Evolutionary conservation across 495 filamentous ascomycete genomes (phyloP).

Genomic region (Trichodelitschia bisporula): DNA sequence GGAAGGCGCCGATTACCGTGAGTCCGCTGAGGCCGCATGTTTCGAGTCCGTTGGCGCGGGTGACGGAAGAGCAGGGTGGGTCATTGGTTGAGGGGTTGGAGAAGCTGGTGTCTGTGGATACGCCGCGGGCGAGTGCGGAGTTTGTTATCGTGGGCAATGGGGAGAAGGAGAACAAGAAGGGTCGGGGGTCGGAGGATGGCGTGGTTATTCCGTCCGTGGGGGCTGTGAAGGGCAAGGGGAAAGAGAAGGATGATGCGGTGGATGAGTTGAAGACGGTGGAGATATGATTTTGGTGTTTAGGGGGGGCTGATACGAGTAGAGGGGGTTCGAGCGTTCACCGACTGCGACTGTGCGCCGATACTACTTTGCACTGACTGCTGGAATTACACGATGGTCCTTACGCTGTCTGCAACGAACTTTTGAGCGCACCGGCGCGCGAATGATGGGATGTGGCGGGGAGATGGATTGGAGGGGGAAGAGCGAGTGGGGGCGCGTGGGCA

Average conservation of each 20-base stretch:
- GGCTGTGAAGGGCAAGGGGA: neutral
- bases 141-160: conserved; percentile 3
- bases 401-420: no score
- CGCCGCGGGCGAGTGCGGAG: conserved; percentile 13
- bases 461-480: no score
- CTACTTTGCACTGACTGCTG: no score
- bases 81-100: conserved; percentile 6
- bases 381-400: no score
- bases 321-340: no score
- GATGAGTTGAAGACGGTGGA: conserved; percentile 12
- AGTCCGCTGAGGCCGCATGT: conserved; percentile 13
- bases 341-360: no score
- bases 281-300: no score
- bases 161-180: conserved; percentile 8
- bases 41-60: conserved; percentile 17
- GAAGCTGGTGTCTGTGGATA: conserved; percentile 15
- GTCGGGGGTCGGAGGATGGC: conserved; percentile 3
- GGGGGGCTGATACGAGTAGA: no score
- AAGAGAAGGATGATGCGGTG: neutral
- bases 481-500: no score
- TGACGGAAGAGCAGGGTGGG: conserved; percentile 15
- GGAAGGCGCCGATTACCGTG: conserved; percentile 8
- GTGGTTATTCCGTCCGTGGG: neutral
- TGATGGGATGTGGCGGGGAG: no score
- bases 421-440: no score